phyloP scores from a whole-genome alignment of 371 early-diverging fungal genomes.

The Syncephalastrum monosporum region DNA sequence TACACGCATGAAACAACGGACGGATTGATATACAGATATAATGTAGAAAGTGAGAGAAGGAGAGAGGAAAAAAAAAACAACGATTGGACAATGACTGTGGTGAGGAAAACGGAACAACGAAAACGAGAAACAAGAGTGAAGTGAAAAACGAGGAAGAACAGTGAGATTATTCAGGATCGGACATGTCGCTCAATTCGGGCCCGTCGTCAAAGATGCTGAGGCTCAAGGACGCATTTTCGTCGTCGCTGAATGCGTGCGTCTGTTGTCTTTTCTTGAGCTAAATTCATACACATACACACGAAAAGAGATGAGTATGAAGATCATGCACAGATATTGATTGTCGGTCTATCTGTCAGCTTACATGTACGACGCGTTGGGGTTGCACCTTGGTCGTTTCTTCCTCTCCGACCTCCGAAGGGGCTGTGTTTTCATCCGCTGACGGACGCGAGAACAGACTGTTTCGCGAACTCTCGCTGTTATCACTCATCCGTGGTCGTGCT shows the following conservation, averaged over 20 bases:
- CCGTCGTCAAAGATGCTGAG: conserved; percentile 51
- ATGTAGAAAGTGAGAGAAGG: not conserved
- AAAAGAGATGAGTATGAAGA: too few species aligned
- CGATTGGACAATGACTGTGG: not conserved
- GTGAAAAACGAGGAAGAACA: not conserved
- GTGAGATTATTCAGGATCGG: conserved; percentile 16
- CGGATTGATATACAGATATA: too few species aligned
- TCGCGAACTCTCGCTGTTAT: conserved; percentile 3
- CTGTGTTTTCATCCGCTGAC: conserved; percentile 14
- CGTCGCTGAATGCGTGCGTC: conserved; percentile 23
- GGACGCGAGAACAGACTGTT: conserved; percentile 12
- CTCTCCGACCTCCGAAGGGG: conserved; percentile 13
- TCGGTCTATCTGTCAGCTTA: too few species aligned
- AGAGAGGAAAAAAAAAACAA: not conserved
- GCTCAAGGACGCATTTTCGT: conserved; percentile 25
- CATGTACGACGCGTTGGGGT: too few species aligned
- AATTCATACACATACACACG: too few species aligned
- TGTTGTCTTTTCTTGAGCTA: not conserved
- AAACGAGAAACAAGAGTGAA: conserved; percentile 1
- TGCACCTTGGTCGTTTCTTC: conserved; percentile 1
- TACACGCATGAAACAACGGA: conserved; percentile 2
- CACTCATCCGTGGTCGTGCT: not conserved
- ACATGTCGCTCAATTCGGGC: conserved; percentile 51
- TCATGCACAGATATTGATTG: too few species aligned
- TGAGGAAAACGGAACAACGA: not conserved